A percentile compares a stretch with the other conserved stretches of the same genome.
These are phyloP conservation scores for Lactarius tabidus DNA, from an alignment of 768 basidiomycete genomes.

Conservation along the genomic window DNA sequence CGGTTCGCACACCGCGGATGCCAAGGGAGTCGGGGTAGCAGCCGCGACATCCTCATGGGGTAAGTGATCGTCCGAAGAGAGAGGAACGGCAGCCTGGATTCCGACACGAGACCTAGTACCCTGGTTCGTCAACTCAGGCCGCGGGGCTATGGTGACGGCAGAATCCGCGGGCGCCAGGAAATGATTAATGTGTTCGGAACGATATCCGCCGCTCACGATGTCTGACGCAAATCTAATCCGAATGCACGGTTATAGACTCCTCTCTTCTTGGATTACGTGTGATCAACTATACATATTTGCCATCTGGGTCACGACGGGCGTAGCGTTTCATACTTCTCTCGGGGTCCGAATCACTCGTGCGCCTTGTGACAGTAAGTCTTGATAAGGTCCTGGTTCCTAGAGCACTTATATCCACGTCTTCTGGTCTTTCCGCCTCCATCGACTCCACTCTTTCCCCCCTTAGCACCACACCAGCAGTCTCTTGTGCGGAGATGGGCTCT, in stretches of 20 bases:
- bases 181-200: too few species aligned
- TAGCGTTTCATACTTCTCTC: background rate
- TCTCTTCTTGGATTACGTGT: background rate
- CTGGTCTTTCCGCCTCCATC: background rate
- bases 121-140: too few species aligned
- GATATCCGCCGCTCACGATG: background rate
- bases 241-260: background rate
- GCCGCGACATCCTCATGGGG: too few species aligned
- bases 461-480: background rate
- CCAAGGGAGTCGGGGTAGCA: too few species aligned
- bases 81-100: too few species aligned
- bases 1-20: too few species aligned
- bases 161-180: too few species aligned
- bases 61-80: too few species aligned
- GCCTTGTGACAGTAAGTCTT: background rate
- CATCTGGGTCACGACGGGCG: background rate
- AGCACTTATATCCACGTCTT: background rate
- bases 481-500: slow-evolving; percentile 11
- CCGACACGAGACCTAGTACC: too few species aligned
- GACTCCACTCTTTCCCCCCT: background rate
- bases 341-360: background rate
- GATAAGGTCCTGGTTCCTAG: background rate
- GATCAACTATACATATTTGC: background rate
- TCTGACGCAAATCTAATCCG: background rate
- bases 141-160: too few species aligned